phyloP scores from a whole-genome alignment of 768 basidiomycete species.

The Psilocybe cubensis region DNA sequence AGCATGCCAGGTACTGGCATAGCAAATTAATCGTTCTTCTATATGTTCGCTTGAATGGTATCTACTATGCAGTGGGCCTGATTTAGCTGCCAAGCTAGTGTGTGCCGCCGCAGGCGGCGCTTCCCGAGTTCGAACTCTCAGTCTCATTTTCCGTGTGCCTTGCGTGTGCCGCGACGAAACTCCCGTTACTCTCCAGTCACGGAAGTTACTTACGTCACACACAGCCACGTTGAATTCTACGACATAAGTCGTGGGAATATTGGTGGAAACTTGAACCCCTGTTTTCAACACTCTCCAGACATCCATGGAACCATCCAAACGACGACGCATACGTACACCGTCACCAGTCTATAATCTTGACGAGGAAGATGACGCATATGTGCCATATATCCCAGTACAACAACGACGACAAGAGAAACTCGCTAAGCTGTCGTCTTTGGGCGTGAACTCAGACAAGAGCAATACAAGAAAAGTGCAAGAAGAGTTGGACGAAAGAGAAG shows the following conservation, averaged over 20 bases:
- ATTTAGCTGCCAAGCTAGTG: too few species aligned
- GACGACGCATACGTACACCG: constrained; percentile 56
- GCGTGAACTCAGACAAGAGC: constrained; percentile 56
- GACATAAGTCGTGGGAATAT: background rate
- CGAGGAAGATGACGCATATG: constrained; percentile 67
- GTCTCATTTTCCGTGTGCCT: too few species aligned
- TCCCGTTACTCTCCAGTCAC: too few species aligned
- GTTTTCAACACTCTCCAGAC: background rate
- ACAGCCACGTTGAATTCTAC: too few species aligned
- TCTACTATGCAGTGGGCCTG: too few species aligned
- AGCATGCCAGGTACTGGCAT: too few species aligned
- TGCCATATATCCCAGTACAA: constrained; percentile 86
- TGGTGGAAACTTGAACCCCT: background rate
- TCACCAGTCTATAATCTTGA: constrained; percentile 67
- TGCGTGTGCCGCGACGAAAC: too few species aligned
- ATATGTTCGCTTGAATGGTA: too few species aligned
- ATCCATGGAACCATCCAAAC: constrained; percentile 48
- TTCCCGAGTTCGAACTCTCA: too few species aligned
- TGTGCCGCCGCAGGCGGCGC: too few species aligned
- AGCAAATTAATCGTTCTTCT: too few species aligned
- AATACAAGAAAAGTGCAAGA: constrained; percentile 53
- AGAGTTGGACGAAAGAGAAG: constrained; percentile 71
- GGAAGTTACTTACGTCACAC: too few species aligned
- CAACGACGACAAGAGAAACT: constrained; percentile 84
- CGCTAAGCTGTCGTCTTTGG: constrained; percentile 70